Base-by-base conservation (phyloP, 2,329 filamentous ascomycete species). In the Arachnomyces sp. region DNA sequence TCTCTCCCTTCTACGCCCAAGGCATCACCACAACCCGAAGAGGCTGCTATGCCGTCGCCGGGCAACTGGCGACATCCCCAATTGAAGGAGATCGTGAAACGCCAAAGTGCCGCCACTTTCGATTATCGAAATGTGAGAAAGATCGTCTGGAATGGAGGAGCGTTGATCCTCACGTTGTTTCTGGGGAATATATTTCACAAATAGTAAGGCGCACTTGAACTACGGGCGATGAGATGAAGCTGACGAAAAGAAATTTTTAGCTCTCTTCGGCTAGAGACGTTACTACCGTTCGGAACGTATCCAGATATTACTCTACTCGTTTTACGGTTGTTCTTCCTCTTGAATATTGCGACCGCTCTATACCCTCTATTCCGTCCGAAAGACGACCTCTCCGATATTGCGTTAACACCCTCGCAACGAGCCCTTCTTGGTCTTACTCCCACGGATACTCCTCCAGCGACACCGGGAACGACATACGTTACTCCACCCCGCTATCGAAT, bases 21-120 rank as follows among this genome's bases (percentile, higher is more conserved):
- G 45, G 52, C 57, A 28, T 50, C 58, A 34, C 46, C 50, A 12
- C 44, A 50, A 36, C 38, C 49, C 34, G 55, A 54, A 38, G 29
- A 44, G 15, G 35, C 43, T 9, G 33, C 50, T 36, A 57, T 56
- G 7, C 60, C 59, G 13, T 67, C 65, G 6, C 67, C 85, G 5
- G 89, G 90, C 40, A 86, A 81, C 57, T 98, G 92, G 90, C 78
- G 81, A 56, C 92, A 98, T 61, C 92, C 92, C 28, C 80, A 82
- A 47, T 74, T 95, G 49, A 76, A 87, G 54, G 90, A 96, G 64
- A 93, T 98, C 58, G 79, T 84, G 12, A 76, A 76, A 47, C 80
- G 92, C 38, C 84, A 88, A 57, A 81, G 85, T 59, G 81, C 81
- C 14, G 79, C 80, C 11, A 84, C 74, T 35, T 94, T 96, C 60